Evolutionary conservation across 306 rosid species (phyloP), one percentile per base, ranked within the genome.

Genomic region (Dryas drummondii): DNA sequence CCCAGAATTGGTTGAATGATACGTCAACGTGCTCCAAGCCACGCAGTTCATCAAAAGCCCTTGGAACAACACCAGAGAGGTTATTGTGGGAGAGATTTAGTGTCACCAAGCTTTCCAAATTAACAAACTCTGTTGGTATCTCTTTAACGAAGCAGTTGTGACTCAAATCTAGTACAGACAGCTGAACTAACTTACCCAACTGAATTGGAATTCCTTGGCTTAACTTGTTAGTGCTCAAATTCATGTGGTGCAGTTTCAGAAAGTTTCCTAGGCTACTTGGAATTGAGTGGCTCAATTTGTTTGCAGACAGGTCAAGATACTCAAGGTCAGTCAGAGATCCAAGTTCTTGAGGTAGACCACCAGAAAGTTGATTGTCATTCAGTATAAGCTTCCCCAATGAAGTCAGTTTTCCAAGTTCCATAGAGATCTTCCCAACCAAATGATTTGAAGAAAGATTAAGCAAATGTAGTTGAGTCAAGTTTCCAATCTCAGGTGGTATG

Each of bases 71-170:
- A 32, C 86, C 86, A 17, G 73, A 55, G n/a, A 85, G 84, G 6
- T 76, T 60, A 60, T 85, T 85, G 66, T 76, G 79, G 46, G 88
- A 85, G 42, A 85, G 59, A 57, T 85, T 68, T 40, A 85, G 76
- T 0, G 64, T 79, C 56, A 50, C 60, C 82, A 85, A 76, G 61
- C 70, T 82, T 17, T 26, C 52, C 58, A 85, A 19, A 6, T 40
- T 46, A 12, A 72, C 50, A 7, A 85, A 27, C n/a, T 68, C 74
- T 9, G 68, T 42, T 12, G 88, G 84, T 45, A 82, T 82, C 10
- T 73, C 59, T 65, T 78, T 76, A 3, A 61, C 15, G 55, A 85
- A 84, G 6, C 7, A 9, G 42, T 85, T 85, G 6, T 78, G 8
- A 56, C 86, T 79, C 8, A 85, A 54, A 70, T 85, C 86, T 14